Evolutionary conservation across 2,329 filamentous ascomycete genomes (phyloP).

Genomic region (Fusarium redolens): DNA sequence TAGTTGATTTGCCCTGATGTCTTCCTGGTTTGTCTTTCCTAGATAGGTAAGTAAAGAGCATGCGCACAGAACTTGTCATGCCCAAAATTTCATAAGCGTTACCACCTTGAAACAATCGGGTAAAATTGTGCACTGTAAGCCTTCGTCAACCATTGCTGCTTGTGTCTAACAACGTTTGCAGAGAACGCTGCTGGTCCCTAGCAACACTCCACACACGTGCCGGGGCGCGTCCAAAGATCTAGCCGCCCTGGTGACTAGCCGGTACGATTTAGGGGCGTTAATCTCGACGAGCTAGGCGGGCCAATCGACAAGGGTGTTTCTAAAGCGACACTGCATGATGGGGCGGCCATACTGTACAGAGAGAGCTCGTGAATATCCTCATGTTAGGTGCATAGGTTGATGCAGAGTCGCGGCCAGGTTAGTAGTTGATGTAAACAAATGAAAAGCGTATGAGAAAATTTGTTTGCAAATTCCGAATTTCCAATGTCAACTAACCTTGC

Average conservation of each 20-base stretch:
- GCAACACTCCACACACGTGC: constrained; percentile 17
- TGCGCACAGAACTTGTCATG: constrained; percentile 13
- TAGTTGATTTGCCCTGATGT: not conserved
- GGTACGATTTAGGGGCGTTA: constrained; percentile 21
- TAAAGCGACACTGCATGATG: not conserved
- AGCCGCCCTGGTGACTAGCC: constrained; percentile 22
- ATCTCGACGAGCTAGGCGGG: constrained; percentile 25
- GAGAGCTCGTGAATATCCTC: not conserved
- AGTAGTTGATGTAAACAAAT: not conserved
- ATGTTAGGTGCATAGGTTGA: not conserved
- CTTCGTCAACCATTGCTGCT: constrained; percentile 34
- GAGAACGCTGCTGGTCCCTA: constrained; percentile 1
- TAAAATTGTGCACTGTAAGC: constrained; percentile 11
- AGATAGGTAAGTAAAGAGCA: not conserved
- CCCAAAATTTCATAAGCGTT: constrained; percentile 6
- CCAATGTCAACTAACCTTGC: no score
- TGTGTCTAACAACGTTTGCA: constrained; percentile 20
- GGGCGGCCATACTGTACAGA: not conserved
- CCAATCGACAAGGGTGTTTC: constrained; percentile 18
- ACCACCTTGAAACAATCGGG: constrained; percentile 27
- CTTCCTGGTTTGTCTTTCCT: constrained; percentile 1
- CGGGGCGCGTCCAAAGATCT: constrained; percentile 27
- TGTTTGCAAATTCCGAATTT: not conserved
- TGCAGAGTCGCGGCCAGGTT: not conserved
- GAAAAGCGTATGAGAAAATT: not conserved